Evolutionary conservation across 2,329 filamentous ascomycete species (phyloP), one percentile per base, ranked within the genome.

Genomic region (Cercospora citrullina): DNA sequence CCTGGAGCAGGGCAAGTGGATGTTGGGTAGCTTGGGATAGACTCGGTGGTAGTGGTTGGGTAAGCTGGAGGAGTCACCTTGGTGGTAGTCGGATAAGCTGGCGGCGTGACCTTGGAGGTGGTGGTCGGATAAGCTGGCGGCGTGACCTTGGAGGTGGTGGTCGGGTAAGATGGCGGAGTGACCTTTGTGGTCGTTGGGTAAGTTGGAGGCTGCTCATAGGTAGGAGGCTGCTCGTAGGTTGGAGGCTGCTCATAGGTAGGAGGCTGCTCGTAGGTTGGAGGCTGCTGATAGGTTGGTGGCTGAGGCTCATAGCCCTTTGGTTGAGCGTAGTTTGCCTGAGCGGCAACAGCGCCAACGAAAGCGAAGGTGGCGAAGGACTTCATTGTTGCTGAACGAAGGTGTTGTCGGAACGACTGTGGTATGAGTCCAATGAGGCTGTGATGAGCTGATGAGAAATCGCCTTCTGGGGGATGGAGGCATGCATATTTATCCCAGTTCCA

Each of bases 401-500:
- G 57, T 33, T 31, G 31, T 33, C 62, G 62, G 16, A 64, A 64
- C 62, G 62, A 55, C 28, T 42, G 30, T 58, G 55, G 33, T 55
- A 53, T 63, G 16, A 23, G 16, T 48, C 62, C 57, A 68, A 45
- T 58, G 62, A 57, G 45, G 33, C 36, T 42, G 58, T 57, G 23
- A 48, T 64, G 62, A 61, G 62, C 26, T 53, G 62, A 65, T 68
- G 66, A 51, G 16, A 18, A 30, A 31, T 28, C 6, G 14, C 16
- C 18, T 42, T 36, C 36, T 51, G 57, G 28, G 61, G 60, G 62
- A 23, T 57, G 31, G 45, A 45, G 57, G 36, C 31, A 36, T 60
- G 48, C 26, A 57, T 68, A 68, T 68, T 65, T 68, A 68, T 65
- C 66, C 55, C 66, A 60, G 55, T 42, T 53, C 51, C 55, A 31